These are phyloP conservation scores for Penicillium hesseltinei DNA, from an alignment of 2,329 filamentous ascomycete genomes.

Conservation along the genomic window DNA sequence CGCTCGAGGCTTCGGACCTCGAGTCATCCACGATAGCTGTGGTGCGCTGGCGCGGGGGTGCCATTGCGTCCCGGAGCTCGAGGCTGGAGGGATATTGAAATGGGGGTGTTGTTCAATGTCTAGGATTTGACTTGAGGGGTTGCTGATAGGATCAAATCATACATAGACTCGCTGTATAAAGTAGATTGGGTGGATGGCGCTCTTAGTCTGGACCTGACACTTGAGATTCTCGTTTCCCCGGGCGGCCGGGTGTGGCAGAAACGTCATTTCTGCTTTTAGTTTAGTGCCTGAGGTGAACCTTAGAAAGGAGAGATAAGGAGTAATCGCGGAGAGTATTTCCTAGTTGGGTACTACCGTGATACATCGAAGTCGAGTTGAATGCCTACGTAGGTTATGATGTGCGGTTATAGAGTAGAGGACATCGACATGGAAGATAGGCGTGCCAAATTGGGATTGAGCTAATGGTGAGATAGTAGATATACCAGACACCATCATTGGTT, in stretches of 20 bases:
- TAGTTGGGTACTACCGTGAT: neutral
- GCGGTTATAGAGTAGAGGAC: neutral
- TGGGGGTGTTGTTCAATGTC: slow-evolving; percentile 1
- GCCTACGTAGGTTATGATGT: neutral
- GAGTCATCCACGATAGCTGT: slow-evolving; percentile 45
- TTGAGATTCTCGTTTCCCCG: slow-evolving; percentile 9
- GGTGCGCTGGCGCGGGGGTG: slow-evolving; percentile 47
- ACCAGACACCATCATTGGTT: too few relatives aligned
- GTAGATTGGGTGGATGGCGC: slow-evolving; percentile 3
- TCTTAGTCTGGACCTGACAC: slow-evolving; percentile 3
- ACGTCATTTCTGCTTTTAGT: slow-evolving; percentile 6
- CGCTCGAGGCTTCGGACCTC: slow-evolving; percentile 49
- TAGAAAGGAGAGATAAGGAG: neutral
- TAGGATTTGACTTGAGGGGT: neutral
- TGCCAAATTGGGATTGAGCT: too few relatives aligned
- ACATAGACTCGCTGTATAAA: neutral
- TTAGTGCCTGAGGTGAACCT: neutral
- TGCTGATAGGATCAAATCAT: neutral
- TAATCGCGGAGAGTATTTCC: neutral
- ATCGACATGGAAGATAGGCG: too few relatives aligned
- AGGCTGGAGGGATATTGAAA: slow-evolving; percentile 6
- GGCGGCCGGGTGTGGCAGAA: slow-evolving; percentile 9
- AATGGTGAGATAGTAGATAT: too few relatives aligned
- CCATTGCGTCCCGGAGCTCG: slow-evolving; percentile 34
- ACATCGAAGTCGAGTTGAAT: neutral